These are phyloP conservation scores for Diaporthe ampelina DNA, from an alignment of 2,329 filamentous ascomycete genomes.

Conservation along the genomic window DNA sequence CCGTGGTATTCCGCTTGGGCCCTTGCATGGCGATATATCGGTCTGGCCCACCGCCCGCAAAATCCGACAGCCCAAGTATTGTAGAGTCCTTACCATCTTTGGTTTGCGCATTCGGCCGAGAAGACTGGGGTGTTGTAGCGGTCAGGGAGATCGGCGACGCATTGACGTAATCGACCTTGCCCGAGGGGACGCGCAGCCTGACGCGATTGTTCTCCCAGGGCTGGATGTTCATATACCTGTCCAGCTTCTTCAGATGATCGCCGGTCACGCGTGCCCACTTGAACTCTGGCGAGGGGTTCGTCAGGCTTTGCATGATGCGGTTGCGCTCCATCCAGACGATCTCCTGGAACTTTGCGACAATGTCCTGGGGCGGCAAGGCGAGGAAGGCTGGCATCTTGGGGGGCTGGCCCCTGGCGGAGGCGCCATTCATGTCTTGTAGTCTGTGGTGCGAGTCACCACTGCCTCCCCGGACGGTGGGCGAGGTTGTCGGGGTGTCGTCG, in stretches of 20 bases:
- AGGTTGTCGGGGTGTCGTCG: constrained; percentile 48
- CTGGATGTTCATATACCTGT: constrained; percentile 91
- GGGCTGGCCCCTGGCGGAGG: constrained; percentile 14
- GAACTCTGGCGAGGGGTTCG: constrained; percentile 55
- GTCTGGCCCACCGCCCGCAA: constrained; percentile 53
- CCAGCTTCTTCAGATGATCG: constrained; percentile 72
- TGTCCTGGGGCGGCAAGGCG: constrained; percentile 56
- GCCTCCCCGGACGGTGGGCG: constrained; percentile 38
- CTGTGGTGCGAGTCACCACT: constrained; percentile 34
- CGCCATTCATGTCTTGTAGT: constrained; percentile 15
- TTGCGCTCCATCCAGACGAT: constrained; percentile 67
- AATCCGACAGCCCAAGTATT: constrained; percentile 10
- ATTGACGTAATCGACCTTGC: constrained; percentile 84
- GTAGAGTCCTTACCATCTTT: not conserved
- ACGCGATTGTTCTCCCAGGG: constrained; percentile 91
- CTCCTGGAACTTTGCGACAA: constrained; percentile 66
- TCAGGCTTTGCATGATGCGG: constrained; percentile 57
- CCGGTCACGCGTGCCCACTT: constrained; percentile 67
- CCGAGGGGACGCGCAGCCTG: constrained; percentile 81
- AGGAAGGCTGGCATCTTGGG: constrained; percentile 57
- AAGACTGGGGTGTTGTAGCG: constrained; percentile 52
- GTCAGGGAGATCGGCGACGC: constrained; percentile 78
- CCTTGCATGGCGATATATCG: constrained; percentile 95
- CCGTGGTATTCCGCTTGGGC: constrained; percentile 80
- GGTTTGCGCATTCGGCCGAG: constrained; percentile 40